Evolutionary conservation across 2,329 filamentous ascomycete species (phyloP).

Genomic region (Aciculosporium take): DNA sequence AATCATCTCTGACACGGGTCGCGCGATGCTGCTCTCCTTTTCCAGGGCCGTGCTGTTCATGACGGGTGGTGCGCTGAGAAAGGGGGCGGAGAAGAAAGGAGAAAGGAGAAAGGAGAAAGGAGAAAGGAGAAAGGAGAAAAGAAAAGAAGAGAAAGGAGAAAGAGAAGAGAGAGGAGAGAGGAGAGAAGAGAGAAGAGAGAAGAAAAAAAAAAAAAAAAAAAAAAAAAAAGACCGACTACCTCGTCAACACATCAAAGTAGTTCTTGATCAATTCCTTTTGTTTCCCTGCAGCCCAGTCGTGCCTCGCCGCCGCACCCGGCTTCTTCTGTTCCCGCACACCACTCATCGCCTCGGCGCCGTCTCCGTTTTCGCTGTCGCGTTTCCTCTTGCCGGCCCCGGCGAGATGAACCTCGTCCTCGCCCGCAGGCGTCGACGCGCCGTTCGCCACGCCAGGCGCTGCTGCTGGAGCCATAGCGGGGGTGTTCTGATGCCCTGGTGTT

Average conservation of each 20-base stretch:
- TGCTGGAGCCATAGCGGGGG: no score
- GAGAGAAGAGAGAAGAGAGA: no score
- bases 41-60: no score
- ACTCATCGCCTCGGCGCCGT: slow-evolving; percentile 18
- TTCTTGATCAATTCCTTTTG: slow-evolving; percentile 24
- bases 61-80: no score
- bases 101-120: no score
- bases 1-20: not conserved
- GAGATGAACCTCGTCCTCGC: slow-evolving; percentile 16
- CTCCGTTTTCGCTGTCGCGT: slow-evolving; percentile 37
- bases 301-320: slow-evolving; percentile 9
- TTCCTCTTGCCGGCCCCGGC: slow-evolving; percentile 39
- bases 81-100: no score
- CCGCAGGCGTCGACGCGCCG: slow-evolving; percentile 25
- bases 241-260: slow-evolving; percentile 23
- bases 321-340: slow-evolving; percentile 15
- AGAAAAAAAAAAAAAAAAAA: no score
- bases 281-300: slow-evolving; percentile 14
- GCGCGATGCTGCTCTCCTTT: no score
- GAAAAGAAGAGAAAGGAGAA: no score
- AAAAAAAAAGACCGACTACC: slow-evolving; percentile 17
- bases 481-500: no score
- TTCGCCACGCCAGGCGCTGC: slow-evolving; percentile 24
- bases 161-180: no score
- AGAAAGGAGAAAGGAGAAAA: no score